Base-by-base conservation (phyloP, 1,284 basidiomycete genomes). In the Ganoderma lingzhi region DNA sequence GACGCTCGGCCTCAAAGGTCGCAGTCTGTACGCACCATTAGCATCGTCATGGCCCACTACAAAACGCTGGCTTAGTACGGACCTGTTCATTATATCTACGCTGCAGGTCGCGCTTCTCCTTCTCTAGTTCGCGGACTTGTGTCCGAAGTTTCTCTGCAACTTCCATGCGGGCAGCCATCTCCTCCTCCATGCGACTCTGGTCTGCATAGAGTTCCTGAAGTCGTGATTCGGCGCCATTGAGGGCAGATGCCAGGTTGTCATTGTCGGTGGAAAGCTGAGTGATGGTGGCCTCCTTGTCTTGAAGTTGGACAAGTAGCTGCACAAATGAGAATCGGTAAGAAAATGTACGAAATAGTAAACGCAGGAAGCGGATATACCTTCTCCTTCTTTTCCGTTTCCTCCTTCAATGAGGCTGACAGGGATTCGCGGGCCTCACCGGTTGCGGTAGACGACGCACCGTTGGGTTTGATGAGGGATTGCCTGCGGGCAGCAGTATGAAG, bases 51-150 rank as follows among this genome's bases (percentile, higher is more conserved):
- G 62, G 10, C 2, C 55, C 30, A 3, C 51, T 12, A 12, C 19
- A 19, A 30, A 28, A 32, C 37, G 53, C 8, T 15, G 53, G 42
- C 35, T 59, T 48, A 62, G 55, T 35, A 59, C 63, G 44, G 66
- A 92, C 93, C 87, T 94, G 93, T 78, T 94, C 93, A 70, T 94
- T 93, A 78, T 95, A 94, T 72, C 93, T 85, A 70, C 92, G 87
- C 69, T 91, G 89, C 44, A 92, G 61, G 73, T 95, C 93, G 69
- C 93, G 84, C 78, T 92, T 94, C 80, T 95, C 93, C 79, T 89
- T 93, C 82, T 95, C 93, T 28, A 94, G 80, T 72, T 95, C 93
- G 72, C 91, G 91, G 56, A 93, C 86, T 80, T 95, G 93, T 42
- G 84, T 80, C 70, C 93, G 84, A 61, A 95, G 83, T 78, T 94